Evolutionary conservation across 805 yeast genomes (phyloP), one percentile per base, ranked within the genome.

Genomic region (Millerago galiae): DNA sequence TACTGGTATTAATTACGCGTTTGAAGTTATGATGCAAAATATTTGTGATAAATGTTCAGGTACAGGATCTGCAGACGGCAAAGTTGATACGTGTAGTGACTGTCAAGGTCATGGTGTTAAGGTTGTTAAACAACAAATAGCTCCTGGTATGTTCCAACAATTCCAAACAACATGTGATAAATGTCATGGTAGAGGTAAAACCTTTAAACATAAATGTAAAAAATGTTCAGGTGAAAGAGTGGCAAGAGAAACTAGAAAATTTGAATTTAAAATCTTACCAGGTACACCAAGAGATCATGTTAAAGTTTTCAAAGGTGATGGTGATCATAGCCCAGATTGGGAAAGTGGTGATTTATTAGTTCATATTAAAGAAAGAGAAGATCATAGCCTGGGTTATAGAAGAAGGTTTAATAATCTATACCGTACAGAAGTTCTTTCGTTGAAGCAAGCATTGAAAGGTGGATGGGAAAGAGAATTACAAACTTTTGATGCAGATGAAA

Each of bases 61-160:
- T 11, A 69, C 83, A 5, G 99, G 99, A 1, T 79, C 93, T 2
- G 75, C 78, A 37, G 97, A 90, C 61, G 89, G 91, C 11, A 62
- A 79, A 53, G 70, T 69, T 9, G 81, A 79, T 41, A 62, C 59
- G 28, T 93, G 99, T 69, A 49, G 61, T 1, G 66, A 65, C 39
- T 93, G 99, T 68, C 60, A 70, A 11, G 99, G 99, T 5, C 63
- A 66, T 21, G 99, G 99, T 24, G 69, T 81, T 17, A 62, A 75
- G 31, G 59, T 80, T 8, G 74, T 81, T 42, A 72, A 77, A 38
- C 70, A 83, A 45, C 95, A 90, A 59, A 63, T 91, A 50, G 97
- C 87, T 0, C 95, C 95, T 5, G 90, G 90, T 8, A 86, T 93
- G 88, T 67, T 86, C 47, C 98, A 93, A 63, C 84, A 81, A 47